These are phyloP conservation scores for Ilex asprella DNA, from an alignment of 257 asterid genomes.

Conservation along the genomic window DNA sequence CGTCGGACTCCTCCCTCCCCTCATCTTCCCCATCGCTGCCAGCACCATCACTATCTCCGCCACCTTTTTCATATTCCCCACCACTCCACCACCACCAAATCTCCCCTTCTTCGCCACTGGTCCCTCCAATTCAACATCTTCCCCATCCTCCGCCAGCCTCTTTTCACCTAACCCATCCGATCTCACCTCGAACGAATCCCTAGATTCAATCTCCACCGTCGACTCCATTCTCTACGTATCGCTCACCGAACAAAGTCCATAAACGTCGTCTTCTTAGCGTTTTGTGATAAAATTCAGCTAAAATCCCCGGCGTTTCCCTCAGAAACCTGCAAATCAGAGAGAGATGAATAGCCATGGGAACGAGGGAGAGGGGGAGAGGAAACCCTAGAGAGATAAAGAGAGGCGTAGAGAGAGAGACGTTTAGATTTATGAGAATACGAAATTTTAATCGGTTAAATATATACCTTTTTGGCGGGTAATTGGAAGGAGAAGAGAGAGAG, in stretches of 20 bases:
- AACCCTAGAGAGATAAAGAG: conserved; percentile 40
- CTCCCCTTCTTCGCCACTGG: conserved; percentile 30
- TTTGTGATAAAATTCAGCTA: not conserved
- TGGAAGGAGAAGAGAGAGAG: conserved; percentile 19
- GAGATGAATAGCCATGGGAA: conserved; percentile 43
- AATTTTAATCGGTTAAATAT: conserved; percentile 31
- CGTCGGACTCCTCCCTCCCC: conserved; percentile 83
- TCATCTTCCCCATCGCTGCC: conserved; percentile 89
- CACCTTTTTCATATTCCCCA: conserved; percentile 49
- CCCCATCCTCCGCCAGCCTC: conserved; percentile 37
- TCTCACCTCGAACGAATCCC: conserved; percentile 14
- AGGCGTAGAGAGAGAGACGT: conserved; percentile 6
- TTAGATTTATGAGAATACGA: conserved; percentile 4
- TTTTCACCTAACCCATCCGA: conserved; percentile 53
- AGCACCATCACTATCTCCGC: conserved; percentile 90
- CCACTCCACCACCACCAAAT: conserved; percentile 12
- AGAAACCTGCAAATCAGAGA: conserved; percentile 47
- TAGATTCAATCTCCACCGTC: conserved; percentile 19
- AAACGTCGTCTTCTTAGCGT: conserved; percentile 26
- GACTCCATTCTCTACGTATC: conserved; percentile 38
- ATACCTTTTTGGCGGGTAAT: conserved; percentile 75
- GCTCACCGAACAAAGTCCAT: conserved; percentile 9
- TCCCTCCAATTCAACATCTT: conserved; percentile 12
- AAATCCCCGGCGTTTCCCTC: conserved; percentile 5
- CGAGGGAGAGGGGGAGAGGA: conserved; percentile 17